Evolutionary conservation across 1,139 yeast genomes (phyloP).

Genomic region (Geotrichum europaeum): DNA sequence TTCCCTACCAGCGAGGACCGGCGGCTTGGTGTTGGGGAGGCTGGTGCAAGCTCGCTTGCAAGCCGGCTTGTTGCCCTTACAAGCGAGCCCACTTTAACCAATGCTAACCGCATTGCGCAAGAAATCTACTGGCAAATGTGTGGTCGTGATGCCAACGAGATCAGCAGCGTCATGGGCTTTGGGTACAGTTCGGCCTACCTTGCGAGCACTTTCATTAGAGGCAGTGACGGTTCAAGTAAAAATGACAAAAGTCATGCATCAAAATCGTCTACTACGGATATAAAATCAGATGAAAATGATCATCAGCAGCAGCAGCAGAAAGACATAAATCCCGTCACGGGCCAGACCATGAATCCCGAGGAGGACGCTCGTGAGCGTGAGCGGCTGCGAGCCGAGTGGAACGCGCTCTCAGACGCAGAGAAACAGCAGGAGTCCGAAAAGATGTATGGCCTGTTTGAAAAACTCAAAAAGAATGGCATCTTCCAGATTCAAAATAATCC

Average conservation of each 20-base stretch:
- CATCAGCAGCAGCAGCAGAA: not conserved
- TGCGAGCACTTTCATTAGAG: not conserved
- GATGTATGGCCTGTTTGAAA: constrained; percentile 45
- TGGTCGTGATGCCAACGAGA: constrained; percentile 20
- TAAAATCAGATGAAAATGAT: not conserved
- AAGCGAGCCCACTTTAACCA: constrained; percentile 20
- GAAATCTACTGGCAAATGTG: constrained; percentile 24
- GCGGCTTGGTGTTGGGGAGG: constrained; percentile 19
- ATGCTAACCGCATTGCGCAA: constrained; percentile 21
- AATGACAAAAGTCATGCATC: not conserved
- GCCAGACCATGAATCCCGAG: constrained; percentile 23
- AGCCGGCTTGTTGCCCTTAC: constrained; percentile 20
- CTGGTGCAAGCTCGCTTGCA: constrained; percentile 21
- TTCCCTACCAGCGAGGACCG: constrained; percentile 23
- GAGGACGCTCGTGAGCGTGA: not conserved
- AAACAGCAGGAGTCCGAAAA: constrained; percentile 51
- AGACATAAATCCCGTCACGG: constrained; percentile 31
- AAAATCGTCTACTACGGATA: not conserved
- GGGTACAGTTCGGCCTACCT: constrained; percentile 31
- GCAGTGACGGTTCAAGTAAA: not conserved
- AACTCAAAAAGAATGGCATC: constrained; percentile 44
- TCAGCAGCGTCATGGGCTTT: constrained; percentile 29
- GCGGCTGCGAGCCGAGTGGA: constrained; percentile 20
- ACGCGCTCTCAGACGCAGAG: constrained; percentile 44
- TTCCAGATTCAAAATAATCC: constrained; percentile 29